Base-by-base conservation (phyloP, 306 rosid genomes). In the Cicer yamashitae region DNA sequence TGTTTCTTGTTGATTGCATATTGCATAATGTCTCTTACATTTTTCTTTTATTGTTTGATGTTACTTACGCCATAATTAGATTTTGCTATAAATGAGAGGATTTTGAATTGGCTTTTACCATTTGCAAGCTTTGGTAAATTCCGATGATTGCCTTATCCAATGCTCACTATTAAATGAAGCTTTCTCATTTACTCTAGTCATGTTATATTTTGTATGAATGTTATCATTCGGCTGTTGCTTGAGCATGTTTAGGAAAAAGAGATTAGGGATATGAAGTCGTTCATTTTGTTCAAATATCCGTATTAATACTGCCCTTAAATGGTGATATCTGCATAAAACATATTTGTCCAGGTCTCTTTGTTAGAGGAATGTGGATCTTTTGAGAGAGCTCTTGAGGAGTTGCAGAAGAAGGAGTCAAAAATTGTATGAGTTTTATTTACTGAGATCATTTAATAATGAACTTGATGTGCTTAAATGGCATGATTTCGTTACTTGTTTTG, bases 361-460 rank as follows among this genome's bases (percentile, higher is more conserved):
- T 78, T 94, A 62, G 97, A 94, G 67, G 98, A 94, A 80, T 86
- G 91, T 10, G 88, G 88, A 63, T 76, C 62, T 65, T 74, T 82
- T 75, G 96, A 91, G 77, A 88, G 90, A 86, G 98, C 96, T 60
- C 80, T 90, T 47, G 88, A 81, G 80, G 98, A 94, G 81, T 86
- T 94, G 87, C 93, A 44, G 74, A 91, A 85, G 86, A 87, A 88
- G 67, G 96, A 85, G 81, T 67, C 56, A 1, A 94, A 85, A 87
- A 90, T 94, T 75, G 98, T 94, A 83, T 61, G 92, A 67, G 57
- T 51, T 73, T 63, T 70, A 20, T 75, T 84, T 62, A 58, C 58
- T 30, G 45, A 57, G 53, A 74, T 77, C 53, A 37, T 74, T 64
- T 74, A 47, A 17, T 45, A 58, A 52, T 80, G 48, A 65, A 50